Evolutionary conservation across 139 green algal genomes (phyloP).

Genomic region (Mesostigma viride): DNA sequence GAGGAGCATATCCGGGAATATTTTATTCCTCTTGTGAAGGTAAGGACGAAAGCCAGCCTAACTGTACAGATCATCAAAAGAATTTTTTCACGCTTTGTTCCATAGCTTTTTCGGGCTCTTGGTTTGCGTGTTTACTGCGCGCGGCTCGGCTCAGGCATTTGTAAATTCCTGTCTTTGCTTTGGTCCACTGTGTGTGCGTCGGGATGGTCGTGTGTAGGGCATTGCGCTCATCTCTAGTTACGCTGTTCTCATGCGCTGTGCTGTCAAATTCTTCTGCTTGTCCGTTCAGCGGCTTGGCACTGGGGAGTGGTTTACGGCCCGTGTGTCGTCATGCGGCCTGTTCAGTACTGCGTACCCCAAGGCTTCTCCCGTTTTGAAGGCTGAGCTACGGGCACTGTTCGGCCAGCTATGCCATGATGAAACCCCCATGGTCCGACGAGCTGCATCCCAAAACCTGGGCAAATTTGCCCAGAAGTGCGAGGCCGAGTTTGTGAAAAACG

Average conservation of each 20-base stretch:
- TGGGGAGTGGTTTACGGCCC: constrained; percentile 93
- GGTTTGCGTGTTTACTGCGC: too few species aligned
- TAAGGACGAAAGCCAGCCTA: too few species aligned
- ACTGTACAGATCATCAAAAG: not conserved
- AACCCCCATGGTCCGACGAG: constrained; percentile 94
- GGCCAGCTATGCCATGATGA: constrained; percentile 80
- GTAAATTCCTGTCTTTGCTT: too few species aligned
- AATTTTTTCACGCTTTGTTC: too few species aligned
- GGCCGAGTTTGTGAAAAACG: constrained; percentile 52
- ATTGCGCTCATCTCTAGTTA: too few species aligned
- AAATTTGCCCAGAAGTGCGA: constrained; percentile 69
- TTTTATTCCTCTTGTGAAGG: constrained; percentile 73
- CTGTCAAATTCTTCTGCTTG: not conserved
- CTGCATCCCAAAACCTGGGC: constrained; percentile 75
- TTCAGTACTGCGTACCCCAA: constrained; percentile 71
- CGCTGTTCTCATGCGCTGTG: constrained; percentile 2
- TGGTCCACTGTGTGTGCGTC: too few species aligned
- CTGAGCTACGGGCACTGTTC: constrained; percentile 70
- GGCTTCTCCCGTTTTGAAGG: constrained; percentile 20
- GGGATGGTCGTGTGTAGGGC: too few species aligned
- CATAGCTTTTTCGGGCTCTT: not conserved
- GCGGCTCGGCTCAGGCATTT: too few species aligned
- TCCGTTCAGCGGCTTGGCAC: constrained; percentile 64
- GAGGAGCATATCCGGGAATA: constrained; percentile 51
- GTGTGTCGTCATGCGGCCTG: constrained; percentile 81